Evolutionary conservation across 139 green algal species (phyloP), one percentile per base, ranked within the genome.

Genomic region (Bryopsis sp.): DNA sequence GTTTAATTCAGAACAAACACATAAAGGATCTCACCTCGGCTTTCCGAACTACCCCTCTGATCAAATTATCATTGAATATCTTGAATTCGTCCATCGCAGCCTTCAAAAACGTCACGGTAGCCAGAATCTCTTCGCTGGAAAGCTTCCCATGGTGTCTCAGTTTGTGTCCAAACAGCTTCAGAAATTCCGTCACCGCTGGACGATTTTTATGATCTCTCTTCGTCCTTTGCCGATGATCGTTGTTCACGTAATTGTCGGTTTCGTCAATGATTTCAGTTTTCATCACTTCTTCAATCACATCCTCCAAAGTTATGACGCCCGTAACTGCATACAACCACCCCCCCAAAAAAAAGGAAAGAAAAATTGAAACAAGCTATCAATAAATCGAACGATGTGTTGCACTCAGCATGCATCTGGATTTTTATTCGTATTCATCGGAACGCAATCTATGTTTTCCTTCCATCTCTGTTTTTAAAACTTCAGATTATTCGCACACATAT

Each of bases 271-370:
- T 75, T 64, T 75, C 69, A 39, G 58, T 60, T 33, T 77, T 59
- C 34, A 77, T 67, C 7, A 77, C 36, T 46, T 77, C 71, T 61
- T 77, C 71, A 31, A 77, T 58, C 19, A 77, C 65, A 58, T 77
- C 71, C 61, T 77, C 71, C 1, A 77, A 63, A 0, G 71, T 77
- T 46, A 77, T 72, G 22, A 77, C 71, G 32, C 71, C 71, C 19
- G 38, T 77, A 26, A 68, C 61, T 58, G 48, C 38, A 62, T 33
- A 50, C 35, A 68, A n/a, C n/a, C n/a, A n/a, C n/a, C n/a, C n/a
- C 60, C n/a, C 15, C 60, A 0, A 68, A n/a, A 43, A 39, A 32
- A n/a, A 34, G 6, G 19, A 8, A 62, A 26, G 43, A 19, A 26
- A 54, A 54, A 54, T 19, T 26, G 43, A 26, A n/a, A n/a, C n/a